Evolutionary conservation across 768 basidiomycete genomes (phyloP).

Genomic region (Russula compacta): DNA sequence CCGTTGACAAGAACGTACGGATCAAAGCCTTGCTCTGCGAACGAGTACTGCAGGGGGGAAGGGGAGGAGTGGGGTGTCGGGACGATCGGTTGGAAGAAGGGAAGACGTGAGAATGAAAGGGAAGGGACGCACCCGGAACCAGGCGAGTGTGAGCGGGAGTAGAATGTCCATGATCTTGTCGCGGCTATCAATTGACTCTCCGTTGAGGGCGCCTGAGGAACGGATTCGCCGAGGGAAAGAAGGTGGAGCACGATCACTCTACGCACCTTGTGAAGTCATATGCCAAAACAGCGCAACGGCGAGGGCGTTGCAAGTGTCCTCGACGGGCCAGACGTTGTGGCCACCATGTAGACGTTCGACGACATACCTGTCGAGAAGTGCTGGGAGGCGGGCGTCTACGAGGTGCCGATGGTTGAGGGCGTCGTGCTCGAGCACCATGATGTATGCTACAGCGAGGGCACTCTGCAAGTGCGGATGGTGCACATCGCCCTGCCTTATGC

Average conservation of each 20-base stretch:
- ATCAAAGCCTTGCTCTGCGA: constrained; percentile 14
- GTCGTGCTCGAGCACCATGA: constrained; percentile 19
- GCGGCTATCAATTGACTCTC: constrained; percentile 14
- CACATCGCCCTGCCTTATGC: constrained; percentile 6
- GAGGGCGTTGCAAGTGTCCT: constrained; percentile 12
- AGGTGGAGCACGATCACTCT: constrained; percentile 4
- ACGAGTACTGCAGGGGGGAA: constrained; percentile 10
- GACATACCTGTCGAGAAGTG: constrained; percentile 10
- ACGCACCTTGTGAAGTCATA: constrained; percentile 18
- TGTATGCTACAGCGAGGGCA: constrained; percentile 11
- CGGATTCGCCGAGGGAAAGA: neutral
- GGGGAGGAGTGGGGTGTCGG: too few relatives aligned
- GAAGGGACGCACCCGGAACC: constrained; percentile 15
- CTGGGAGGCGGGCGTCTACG: constrained; percentile 1
- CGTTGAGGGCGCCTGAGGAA: constrained; percentile 11
- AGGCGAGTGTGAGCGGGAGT: constrained; percentile 8
- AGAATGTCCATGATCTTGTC: constrained; percentile 7
- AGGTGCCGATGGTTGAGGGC: constrained; percentile 11
- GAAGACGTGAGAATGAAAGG: neutral
- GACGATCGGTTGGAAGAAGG: constrained; percentile 2
- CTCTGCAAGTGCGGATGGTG: constrained; percentile 1
- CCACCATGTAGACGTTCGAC: constrained; percentile 1
- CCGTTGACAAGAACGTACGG: constrained; percentile 1
- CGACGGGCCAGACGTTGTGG: constrained; percentile 12
- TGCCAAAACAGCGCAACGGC: constrained; percentile 20